Conservation (phyloP, 1,139 yeast species). For the Trichomonascaceae sp. region DNA sequence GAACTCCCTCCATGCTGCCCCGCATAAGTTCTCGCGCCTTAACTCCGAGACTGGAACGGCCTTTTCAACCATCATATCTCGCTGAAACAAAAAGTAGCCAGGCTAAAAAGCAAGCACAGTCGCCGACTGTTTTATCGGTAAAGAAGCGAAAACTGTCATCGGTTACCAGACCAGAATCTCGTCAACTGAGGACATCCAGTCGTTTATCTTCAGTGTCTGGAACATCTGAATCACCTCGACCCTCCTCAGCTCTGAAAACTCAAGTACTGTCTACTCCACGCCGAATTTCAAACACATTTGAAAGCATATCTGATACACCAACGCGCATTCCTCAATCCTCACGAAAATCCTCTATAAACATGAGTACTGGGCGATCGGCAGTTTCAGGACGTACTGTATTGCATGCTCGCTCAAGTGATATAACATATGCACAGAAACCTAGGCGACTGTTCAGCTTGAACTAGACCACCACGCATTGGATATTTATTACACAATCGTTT, state of each 20-base stretch:
- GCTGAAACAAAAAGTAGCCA: conserved; percentile 2
- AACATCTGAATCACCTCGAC: background rate
- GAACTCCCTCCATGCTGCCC: background rate
- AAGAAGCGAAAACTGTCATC: background rate
- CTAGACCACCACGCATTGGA: background rate
- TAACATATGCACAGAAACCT: background rate
- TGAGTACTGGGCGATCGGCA: background rate
- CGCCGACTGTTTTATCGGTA: background rate
- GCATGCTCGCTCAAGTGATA: background rate
- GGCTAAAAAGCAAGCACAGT: background rate
- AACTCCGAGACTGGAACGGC: background rate
- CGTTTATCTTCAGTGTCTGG: background rate
- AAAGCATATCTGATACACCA: background rate
- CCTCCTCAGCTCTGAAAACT: background rate
- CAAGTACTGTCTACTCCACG: background rate
- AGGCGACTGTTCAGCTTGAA: background rate
- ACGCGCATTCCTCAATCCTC: background rate
- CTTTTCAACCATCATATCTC: background rate
- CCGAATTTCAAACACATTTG: background rate
- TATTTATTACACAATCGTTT: background rate
- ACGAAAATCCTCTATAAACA: background rate
- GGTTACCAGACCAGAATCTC: background rate
- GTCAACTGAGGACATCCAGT: background rate
- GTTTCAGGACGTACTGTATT: background rate
- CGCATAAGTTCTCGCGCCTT: background rate